Conservation (phyloP, 345 rosid genomes). For the Erodium maritimum region DNA sequence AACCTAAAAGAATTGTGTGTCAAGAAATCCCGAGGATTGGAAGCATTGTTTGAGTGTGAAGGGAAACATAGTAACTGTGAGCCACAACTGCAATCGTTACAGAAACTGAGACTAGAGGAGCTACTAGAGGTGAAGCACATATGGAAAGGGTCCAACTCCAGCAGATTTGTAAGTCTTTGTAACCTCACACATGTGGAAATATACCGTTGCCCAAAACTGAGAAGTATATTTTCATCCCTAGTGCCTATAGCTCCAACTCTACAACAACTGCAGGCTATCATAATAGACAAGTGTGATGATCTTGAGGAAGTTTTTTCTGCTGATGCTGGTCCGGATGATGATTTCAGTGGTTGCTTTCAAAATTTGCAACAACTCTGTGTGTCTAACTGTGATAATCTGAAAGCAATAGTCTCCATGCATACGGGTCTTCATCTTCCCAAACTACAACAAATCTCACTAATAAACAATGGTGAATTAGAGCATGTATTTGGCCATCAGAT, state of each 20-base stretch:
- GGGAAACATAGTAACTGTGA: not conserved
- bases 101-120: not conserved
- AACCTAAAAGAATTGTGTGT: not conserved
- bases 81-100: not conserved
- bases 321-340: too few species aligned
- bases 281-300: not conserved
- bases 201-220: not conserved
- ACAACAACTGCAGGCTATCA: not conserved
- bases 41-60: too few species aligned
- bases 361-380: too few species aligned
- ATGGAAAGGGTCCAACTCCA: not conserved
- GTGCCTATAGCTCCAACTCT: not conserved
- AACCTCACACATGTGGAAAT: not conserved
- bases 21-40: not conserved
- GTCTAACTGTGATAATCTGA: too few species aligned
- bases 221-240: not conserved
- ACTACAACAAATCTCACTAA: too few species aligned
- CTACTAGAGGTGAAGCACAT: not conserved
- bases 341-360: too few species aligned
- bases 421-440: too few species aligned
- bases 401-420: too few species aligned
- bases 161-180: not conserved
- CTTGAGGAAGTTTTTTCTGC: not conserved
- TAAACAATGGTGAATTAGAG: too few species aligned
- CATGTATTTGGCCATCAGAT: too few species aligned